Evolutionary conservation across 306 rosid genomes (phyloP).

Genomic region (Ammopiptanthus mongolicus): DNA sequence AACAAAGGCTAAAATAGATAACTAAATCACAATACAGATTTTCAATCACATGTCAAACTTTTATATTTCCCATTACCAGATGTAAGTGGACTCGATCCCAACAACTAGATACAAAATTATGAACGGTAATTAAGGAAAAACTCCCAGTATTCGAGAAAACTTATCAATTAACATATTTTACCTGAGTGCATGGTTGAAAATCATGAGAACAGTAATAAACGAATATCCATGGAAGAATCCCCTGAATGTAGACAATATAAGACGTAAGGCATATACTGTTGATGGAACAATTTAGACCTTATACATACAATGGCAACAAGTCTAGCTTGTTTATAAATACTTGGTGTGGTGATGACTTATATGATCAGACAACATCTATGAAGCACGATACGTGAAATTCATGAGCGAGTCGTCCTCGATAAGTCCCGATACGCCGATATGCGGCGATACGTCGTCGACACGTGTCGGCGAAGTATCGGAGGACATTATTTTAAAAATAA

Average conservation of each 20-base stretch:
- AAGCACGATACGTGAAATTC: no score
- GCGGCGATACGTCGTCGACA: no score
- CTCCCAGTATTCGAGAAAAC: constrained; percentile 5
- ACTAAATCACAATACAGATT: constrained; percentile 5
- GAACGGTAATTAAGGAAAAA: constrained; percentile 9
- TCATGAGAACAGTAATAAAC: constrained; percentile 80
- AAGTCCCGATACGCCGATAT: no score
- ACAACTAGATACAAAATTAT: constrained; percentile 4
- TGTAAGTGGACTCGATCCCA: not conserved
- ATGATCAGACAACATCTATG: not conserved
- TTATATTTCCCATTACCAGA: not conserved
- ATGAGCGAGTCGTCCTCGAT: no score
- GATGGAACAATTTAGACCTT: not conserved
- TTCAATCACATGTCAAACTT: not conserved
- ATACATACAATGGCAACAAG: not conserved
- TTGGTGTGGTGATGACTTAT: not conserved
- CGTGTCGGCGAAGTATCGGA: no score
- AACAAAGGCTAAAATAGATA: not conserved
- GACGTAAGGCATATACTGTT: constrained; percentile 14
- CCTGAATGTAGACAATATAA: constrained; percentile 46
- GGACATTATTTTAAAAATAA: no score
- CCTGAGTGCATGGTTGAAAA: constrained; percentile 95
- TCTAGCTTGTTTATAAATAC: not conserved
- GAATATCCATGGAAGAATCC: constrained; percentile 95
- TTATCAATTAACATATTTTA: constrained; percentile 26